Evolutionary conservation across 495 filamentous ascomycete species (phyloP), one percentile per base, ranked within the genome.

Genomic region (Penicillium ochrochloron): DNA sequence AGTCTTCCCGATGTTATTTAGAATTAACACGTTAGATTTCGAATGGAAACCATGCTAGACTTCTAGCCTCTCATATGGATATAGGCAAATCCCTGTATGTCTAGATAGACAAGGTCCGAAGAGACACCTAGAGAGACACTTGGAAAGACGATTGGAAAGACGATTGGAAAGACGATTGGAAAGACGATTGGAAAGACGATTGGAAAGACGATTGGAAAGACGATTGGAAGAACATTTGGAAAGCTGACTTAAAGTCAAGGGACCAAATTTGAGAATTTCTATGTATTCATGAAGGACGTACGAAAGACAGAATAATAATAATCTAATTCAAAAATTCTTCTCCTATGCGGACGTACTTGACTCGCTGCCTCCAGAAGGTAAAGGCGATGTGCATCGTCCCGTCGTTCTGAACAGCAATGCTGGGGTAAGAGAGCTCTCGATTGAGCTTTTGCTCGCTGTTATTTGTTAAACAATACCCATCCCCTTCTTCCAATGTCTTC

Each of bases 351-450:
- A 70, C 54, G 33, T 72, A 67, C 61, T 72, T 72, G 53, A 72
- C 69, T 15, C 66, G 61, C 54, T 72, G 70, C 25, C 70, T 63
- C 70, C 70, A 72, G 58, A 69, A 72, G 7, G 70, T 72, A 33
- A 67, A 72, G 0, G 66, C 66, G 44, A 72, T 57, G 61, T 72
- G 66, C 8, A 72, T 60, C 41, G 53, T 51, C 5, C 59, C 62
- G 12, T 67, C 62, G 9, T 57, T 51, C 15, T 63, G 59, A 39
- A 66, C 35, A 2, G 67, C 19, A 54, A 72, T 72, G 52, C 67
- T 72, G 8, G 70, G 70, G 50, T 72, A 72, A 4, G 70, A 72
- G 1, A 72, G 23, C 58, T 72, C 70, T 6, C 70, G 62, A 37
- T 72, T 72, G 31, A 69, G 59, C 57, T 70, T 69, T 39, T 70